Conservation (phyloP, 2,329 filamentous ascomycete genomes). For the Cercospora sp. region DNA sequence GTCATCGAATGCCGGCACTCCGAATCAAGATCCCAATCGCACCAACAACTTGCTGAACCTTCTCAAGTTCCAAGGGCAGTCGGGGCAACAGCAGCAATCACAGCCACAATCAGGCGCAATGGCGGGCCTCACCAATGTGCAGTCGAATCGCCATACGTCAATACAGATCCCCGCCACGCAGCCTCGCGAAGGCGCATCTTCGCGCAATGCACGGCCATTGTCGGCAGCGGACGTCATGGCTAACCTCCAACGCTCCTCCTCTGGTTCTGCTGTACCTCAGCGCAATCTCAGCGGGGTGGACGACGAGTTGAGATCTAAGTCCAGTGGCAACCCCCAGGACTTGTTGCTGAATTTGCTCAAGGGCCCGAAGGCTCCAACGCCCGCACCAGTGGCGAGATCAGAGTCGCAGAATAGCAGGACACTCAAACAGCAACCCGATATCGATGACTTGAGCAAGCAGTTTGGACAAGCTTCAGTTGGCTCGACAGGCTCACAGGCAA, state of each 20-base stretch:
- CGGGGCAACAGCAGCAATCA: conserved; percentile 33
- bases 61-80: conserved; percentile 62
- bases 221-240: conserved; percentile 61
- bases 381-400: conserved; percentile 36
- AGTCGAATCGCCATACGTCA: conserved; percentile 24
- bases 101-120: conserved; percentile 38
- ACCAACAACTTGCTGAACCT: conserved; percentile 60
- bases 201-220: conserved; percentile 36
- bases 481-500: conserved; percentile 35
- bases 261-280: conserved; percentile 34
- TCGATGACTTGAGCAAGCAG: conserved; percentile 49
- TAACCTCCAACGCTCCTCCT: conserved; percentile 54
- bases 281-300: conserved; percentile 36
- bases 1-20: conserved; percentile 46
- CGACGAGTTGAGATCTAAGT: conserved; percentile 34
- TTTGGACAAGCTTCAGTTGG: conserved; percentile 49
- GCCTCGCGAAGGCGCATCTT: conserved; percentile 23
- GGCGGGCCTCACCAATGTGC: conserved; percentile 41
- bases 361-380: conserved; percentile 51
- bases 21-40: conserved; percentile 41
- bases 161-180: conserved; percentile 24
- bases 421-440: conserved; percentile 28
- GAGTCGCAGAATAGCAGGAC: conserved; percentile 15
- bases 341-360: conserved; percentile 85
- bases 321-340: conserved; percentile 57